These are phyloP conservation scores for Botrytis paeoniae DNA, from an alignment of 2,329 filamentous ascomycete species.

Conservation along the genomic window DNA sequence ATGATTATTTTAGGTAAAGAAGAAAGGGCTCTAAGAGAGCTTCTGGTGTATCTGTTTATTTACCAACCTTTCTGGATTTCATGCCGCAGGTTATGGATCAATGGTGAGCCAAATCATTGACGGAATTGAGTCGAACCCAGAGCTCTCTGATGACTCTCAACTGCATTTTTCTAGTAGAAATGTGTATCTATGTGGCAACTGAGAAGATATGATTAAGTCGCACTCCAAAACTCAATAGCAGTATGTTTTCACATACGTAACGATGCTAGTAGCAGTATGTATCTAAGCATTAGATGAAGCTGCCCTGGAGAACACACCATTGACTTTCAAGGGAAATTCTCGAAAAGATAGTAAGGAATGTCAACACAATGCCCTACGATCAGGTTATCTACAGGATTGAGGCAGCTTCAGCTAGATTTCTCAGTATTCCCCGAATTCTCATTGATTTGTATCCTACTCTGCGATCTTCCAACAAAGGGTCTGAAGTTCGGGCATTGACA, in stretches of 20 bases:
- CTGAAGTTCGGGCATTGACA: neutral
- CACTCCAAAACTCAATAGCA: too few relatives aligned
- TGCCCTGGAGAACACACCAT: neutral
- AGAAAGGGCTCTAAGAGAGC: accelerated
- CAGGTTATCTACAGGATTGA: neutral
- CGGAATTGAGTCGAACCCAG: accelerated
- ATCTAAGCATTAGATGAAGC: neutral
- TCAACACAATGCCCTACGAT: neutral
- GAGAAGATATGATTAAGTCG: neutral
- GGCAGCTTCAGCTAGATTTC: neutral
- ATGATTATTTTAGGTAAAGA: neutral
- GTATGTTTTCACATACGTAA: neutral
- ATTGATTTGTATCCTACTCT: neutral
- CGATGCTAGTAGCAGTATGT: neutral
- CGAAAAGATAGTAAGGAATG: neutral
- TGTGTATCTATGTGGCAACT: neutral
- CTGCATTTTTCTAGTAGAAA: neutral
- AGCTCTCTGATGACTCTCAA: neutral
- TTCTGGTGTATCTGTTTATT: neutral
- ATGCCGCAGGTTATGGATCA: neutral
- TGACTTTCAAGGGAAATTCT: neutral
- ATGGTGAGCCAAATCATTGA: neutral
- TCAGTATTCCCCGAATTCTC: neutral
- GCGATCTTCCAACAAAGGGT: too few relatives aligned
- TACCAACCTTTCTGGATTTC: neutral